These are phyloP conservation scores for Gracilaria vermiculophylla DNA, from an alignment of 23 red algal species.

Conservation along the genomic window DNA sequence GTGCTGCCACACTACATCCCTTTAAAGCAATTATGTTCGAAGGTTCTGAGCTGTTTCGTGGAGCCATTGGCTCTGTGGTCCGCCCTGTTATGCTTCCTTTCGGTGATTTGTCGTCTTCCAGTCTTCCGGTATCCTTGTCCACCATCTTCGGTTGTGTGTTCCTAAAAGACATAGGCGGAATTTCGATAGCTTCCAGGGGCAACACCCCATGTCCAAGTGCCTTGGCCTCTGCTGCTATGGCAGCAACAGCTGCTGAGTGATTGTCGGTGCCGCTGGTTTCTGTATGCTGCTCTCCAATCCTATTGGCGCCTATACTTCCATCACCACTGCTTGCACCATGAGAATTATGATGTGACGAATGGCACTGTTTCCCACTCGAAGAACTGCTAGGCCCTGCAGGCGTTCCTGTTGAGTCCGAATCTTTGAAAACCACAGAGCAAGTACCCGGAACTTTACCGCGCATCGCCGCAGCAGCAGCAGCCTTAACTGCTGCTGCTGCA, in stretches of 20 bases:
- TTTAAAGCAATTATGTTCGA: not conserved
- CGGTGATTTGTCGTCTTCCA: not conserved
- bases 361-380: slow-evolving; percentile 39
- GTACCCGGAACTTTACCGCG: slow-evolving; percentile 45
- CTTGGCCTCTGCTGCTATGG: slow-evolving; percentile 48
- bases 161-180: not conserved
- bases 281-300: not conserved
- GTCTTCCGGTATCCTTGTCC: not conserved
- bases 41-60: not conserved
- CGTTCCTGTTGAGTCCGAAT: not conserved
- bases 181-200: not conserved
- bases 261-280: not conserved
- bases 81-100: not conserved
- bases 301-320: slow-evolving; percentile 37
- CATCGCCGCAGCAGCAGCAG: slow-evolving; percentile 20
- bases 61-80: not conserved
- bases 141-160: not conserved
- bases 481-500: slow-evolving; percentile 34
- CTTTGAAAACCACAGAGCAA: not conserved
- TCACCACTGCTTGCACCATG: slow-evolving; percentile 25
- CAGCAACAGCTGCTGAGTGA: slow-evolving; percentile 39
- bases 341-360: slow-evolving; percentile 6
- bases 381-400: slow-evolving; percentile 31
- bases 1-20: not conserved
- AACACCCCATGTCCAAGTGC: slow-evolving; percentile 32